Base-by-base conservation (phyloP, 495 filamentous ascomycete genomes). In the Daldinia caldariorum region DNA sequence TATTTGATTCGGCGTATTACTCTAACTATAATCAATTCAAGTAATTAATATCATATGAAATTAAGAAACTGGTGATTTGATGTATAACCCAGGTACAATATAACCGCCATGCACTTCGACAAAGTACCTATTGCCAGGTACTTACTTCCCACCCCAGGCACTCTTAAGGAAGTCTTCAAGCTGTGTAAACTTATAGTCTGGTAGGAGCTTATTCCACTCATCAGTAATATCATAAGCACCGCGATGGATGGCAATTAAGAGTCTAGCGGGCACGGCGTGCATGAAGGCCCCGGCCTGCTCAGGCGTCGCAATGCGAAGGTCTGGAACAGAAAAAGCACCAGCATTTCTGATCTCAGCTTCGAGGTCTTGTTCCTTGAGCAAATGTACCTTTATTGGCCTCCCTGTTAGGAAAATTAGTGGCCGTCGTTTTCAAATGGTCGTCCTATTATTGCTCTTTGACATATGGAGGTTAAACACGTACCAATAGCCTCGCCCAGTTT, bases 141-240 rank as follows among this genome's bases (percentile, higher is more conserved):
- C 43, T 57, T 31, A 68, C 22, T 82, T 83, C 6, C 77, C 81
- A 6, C 61, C 50, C 86, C 86, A 89, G 0, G 69, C 74, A 49
- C 79, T 57, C 1, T 68, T 64, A 18, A 88, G 57, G 58, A 87
- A 88, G 0, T 82, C 80, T 61, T 84, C 82, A 3, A 75, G 63
- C 31, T 74, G 14, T 16, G 78, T 82, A 55, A 87, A 84, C 73
- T 83, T 69, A 57, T 83, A 85, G 34, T 86, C 82, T 0, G 85
- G 84, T 32, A 88, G 56, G 32, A 87, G 41, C 20, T 71, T 72
- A 67, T 88, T 89, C 76, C 79, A 84, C 61, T 82, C 83, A 56
- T 86, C 82, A 37, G 81, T 82, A 0, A 83, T 78, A 54, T 69
- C 65, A 58, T 74, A 82, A 0, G 76, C 79, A 10, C 80, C 80